Evolutionary conservation across 2,329 filamentous ascomycete genomes (phyloP), one percentile per base, ranked within the genome.

Genomic region (Septoria petroselini): DNA sequence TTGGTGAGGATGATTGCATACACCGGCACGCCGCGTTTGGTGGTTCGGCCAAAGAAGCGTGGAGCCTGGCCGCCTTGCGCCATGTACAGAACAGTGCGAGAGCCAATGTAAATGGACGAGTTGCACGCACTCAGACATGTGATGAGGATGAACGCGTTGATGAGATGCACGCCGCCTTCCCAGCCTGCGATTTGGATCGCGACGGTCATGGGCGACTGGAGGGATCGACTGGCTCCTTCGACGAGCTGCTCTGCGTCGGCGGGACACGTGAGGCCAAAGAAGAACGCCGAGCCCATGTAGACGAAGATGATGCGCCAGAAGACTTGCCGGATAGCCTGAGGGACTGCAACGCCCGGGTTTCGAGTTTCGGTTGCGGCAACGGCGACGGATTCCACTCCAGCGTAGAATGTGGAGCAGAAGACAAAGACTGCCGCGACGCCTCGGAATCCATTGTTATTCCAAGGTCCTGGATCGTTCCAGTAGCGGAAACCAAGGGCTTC

Each of bases 81-180:
- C 81, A 91, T 86, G 71, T 82, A 89, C 0, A 90, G 71, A 1
- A 91, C 70, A 0, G 86, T 90, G 17, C 87, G 80, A 2, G 84
- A 86, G 37, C 82, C 82, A 58, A 91, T 87, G 66, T 90, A 91
- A 54, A 91, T 85, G 7, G 83, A 86, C 44, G 80, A 83, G 69
- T 91, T 91, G 58, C 85, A 79, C 14, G 85, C 84, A 0, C 78
- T 52, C 3, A 63, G 50, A 48, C 86, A 86, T 9, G 86, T 87
- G 7, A 88, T 72, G 42, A 91, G 77, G 60, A 88, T 87, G 62
- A 88, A 84, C 31, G 82, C 84, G 58, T 91, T 91, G 71, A 91
- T 85, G 1, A 91, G 76, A 63, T 91, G 82, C 1, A 86, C 84
- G 47, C 84, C 86, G 19, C 79, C 81, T 47, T 84, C 68, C 79